These are phyloP conservation scores for Cunninghamia lanceolata DNA, from an alignment of 75 land plant genomes.

Conservation along the genomic window DNA sequence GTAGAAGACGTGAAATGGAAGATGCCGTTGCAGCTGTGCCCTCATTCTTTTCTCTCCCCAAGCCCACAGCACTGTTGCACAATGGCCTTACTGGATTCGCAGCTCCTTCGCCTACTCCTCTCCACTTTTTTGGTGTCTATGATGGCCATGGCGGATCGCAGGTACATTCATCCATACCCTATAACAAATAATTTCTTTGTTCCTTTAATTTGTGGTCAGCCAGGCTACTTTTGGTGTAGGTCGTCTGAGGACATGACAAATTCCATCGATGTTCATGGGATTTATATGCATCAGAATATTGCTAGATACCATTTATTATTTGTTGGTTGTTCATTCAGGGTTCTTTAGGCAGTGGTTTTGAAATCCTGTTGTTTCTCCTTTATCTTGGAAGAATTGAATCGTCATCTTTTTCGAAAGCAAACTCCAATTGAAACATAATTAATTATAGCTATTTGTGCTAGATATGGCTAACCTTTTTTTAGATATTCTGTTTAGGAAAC, in stretches of 20 bases:
- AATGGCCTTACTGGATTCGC: neutral
- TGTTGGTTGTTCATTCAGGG: no score
- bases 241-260: neutral
- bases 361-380: no score
- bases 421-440: neutral
- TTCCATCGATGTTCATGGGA: neutral
- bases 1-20: conserved; percentile 73
- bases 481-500: no score
- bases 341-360: no score
- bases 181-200: neutral
- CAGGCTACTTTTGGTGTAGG: neutral
- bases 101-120: neutral
- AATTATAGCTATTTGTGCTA: no score
- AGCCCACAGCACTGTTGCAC: neutral
- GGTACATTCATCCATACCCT: conserved; percentile 16
- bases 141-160: conserved; percentile 80
- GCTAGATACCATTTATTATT: no score
- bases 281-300: no score
- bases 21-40: conserved; percentile 55
- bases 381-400: neutral
- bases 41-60: conserved; percentile 31
- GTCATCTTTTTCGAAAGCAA: neutral
- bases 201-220: no score
- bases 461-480: no score
- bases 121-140: conserved; percentile 68